Percentiles rank a stretch among this genome's conserved stretches.
Conservation (phyloP, 768 basidiomycete genomes). For the Pisolithus microcarpus region DNA sequence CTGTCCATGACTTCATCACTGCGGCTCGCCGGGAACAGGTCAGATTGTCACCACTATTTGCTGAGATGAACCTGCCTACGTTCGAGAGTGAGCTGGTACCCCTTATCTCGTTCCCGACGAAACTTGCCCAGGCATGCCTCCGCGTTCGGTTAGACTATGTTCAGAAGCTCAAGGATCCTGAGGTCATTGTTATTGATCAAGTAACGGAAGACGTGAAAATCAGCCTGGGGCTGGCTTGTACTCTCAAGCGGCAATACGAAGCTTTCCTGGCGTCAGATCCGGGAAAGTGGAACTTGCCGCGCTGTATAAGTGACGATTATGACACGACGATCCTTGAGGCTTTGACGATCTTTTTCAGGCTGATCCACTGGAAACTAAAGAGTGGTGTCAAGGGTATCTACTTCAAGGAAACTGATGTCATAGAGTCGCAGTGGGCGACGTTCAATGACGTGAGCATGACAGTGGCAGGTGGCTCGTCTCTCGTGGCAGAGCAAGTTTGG, state of each 20-base stretch:
- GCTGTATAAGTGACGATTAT: slow-evolving; percentile 85
- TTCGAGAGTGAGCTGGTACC: slow-evolving; percentile 86
- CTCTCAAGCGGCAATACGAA: slow-evolving; percentile 92
- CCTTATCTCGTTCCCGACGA: slow-evolving; percentile 93
- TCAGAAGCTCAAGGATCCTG: slow-evolving; percentile 80
- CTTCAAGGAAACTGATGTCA: slow-evolving; percentile 97
- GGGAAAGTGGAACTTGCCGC: slow-evolving; percentile 82
- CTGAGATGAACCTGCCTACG: slow-evolving; percentile 84
- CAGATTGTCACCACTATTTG: slow-evolving; percentile 65
- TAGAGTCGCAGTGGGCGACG: slow-evolving; percentile 94
- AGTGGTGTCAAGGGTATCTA: slow-evolving; percentile 86
- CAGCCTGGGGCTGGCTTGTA: slow-evolving; percentile 85
- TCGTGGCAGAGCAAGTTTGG: slow-evolving; percentile 97
- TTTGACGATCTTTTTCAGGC: slow-evolving; percentile 81
- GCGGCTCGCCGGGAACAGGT: slow-evolving; percentile 84
- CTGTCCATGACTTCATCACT: slow-evolving; percentile 80
- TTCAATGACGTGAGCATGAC: slow-evolving; percentile 89
- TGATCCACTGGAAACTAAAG: slow-evolving; percentile 95
- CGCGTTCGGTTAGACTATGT: slow-evolving; percentile 87
- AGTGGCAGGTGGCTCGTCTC: slow-evolving; percentile 75
- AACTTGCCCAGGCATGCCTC: slow-evolving; percentile 86
- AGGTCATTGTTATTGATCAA: slow-evolving; percentile 86
- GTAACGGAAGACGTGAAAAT: slow-evolving; percentile 90
- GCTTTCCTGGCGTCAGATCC: slow-evolving; percentile 85
- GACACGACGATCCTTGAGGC: slow-evolving; percentile 85